Conservation (phyloP, 2,329 filamentous ascomycete species). For the Ophiostoma sp. region DNA sequence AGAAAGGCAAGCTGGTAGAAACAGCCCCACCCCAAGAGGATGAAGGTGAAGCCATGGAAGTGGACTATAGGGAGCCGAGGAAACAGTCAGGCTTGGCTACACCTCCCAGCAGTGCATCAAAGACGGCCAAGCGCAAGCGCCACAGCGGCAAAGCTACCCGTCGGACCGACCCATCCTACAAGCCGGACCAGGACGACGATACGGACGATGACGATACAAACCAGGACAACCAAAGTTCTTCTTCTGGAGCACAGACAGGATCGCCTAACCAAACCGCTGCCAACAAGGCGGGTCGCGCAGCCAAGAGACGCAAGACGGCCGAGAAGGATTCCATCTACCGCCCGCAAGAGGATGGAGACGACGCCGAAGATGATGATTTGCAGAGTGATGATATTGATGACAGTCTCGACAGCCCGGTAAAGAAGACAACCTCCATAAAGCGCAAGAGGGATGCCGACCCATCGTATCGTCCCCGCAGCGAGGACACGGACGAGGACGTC, state of each 20-base stretch:
- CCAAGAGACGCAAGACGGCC: conserved; percentile 4
- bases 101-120: neutral
- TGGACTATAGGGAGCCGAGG: neutral
- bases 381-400: neutral
- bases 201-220: neutral
- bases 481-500: neutral
- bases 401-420: neutral
- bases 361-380: conserved; percentile 2
- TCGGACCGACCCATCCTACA: neutral
- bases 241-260: neutral
- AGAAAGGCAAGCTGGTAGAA: neutral
- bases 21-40: neutral
- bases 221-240: neutral
- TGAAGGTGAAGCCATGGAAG: neutral
- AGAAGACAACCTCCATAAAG: neutral
- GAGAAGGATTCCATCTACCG: neutral
- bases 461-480: neutral
- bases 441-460: neutral
- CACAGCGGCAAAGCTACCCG: neutral
- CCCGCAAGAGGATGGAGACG: neutral
- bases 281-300: neutral
- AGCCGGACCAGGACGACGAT: neutral
- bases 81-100: neutral
- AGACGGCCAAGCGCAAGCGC: neutral
- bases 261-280: neutral